Conservation (phyloP, 768 basidiomycete genomes). For the Fistulinella prunicolor region DNA sequence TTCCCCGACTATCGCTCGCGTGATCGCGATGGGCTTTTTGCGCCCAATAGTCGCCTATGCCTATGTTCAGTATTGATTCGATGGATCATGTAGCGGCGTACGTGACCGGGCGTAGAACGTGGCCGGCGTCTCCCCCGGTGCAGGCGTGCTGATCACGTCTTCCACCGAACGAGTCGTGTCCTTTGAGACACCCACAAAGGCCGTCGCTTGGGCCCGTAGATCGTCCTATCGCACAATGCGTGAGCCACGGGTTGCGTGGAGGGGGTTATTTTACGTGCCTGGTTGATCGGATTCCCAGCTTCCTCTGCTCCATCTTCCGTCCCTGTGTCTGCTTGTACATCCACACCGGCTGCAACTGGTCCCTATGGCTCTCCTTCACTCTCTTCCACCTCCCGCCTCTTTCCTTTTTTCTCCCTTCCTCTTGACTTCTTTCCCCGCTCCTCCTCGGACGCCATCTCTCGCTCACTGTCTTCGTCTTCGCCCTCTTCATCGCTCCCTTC, state of each 20-base stretch:
- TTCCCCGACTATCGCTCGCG: constrained; percentile 65
- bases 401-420: constrained; percentile 3
- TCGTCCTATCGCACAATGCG: constrained; percentile 13
- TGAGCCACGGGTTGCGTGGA: too few species aligned
- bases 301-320: too few species aligned
- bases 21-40: constrained; percentile 57
- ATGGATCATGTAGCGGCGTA: constrained; percentile 37
- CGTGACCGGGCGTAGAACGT: constrained; percentile 81
- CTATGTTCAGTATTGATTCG: too few species aligned
- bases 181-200: constrained; percentile 64
- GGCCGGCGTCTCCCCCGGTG: constrained; percentile 81
- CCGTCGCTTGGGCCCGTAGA: constrained; percentile 42
- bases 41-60: constrained; percentile 76
- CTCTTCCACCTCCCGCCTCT: constrained; percentile 18
- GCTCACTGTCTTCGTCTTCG: constrained; percentile 27
- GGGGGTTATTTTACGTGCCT: too few species aligned
- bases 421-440: neutral
- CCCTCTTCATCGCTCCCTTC: constrained; percentile 57
- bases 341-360: neutral
- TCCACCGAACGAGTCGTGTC: constrained; percentile 55
- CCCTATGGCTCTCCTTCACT: too few species aligned
- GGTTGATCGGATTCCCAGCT: too few species aligned
- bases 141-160: constrained; percentile 73
- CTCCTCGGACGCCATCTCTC: constrained; percentile 10
- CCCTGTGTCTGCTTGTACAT: too few species aligned